These are phyloP conservation scores for Vararia minispora DNA, from an alignment of 768 basidiomycete species.

Conservation along the genomic window DNA sequence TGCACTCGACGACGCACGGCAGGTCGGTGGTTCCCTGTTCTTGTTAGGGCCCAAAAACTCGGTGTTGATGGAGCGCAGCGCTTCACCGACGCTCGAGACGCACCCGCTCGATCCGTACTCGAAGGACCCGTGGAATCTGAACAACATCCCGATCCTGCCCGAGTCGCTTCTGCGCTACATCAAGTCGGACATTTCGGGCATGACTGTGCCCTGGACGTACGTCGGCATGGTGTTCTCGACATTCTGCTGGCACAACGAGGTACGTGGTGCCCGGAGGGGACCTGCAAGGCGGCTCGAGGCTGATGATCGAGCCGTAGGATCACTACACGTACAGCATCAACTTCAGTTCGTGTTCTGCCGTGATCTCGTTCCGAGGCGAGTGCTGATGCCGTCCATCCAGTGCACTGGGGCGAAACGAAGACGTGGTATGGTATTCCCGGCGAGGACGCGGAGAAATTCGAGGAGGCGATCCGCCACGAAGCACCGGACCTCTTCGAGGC, in stretches of 20 bases:
- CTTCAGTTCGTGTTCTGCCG: slow-evolving; percentile 49
- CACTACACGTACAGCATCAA: slow-evolving; percentile 97
- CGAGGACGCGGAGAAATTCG: slow-evolving; percentile 91
- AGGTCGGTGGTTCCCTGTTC: slow-evolving; percentile 46
- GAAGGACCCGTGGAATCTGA: slow-evolving; percentile 93
- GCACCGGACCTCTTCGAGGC: slow-evolving; percentile 98
- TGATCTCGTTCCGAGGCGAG: neutral
- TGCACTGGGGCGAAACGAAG: slow-evolving; percentile 99
- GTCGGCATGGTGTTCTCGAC: slow-evolving; percentile 99
- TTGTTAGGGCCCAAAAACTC: slow-evolving; percentile 1
- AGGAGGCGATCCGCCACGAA: slow-evolving; percentile 87
- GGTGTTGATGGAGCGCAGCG: slow-evolving; percentile 36
- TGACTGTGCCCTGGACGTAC: slow-evolving; percentile 99
- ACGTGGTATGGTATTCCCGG: slow-evolving; percentile 99
- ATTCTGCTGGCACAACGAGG: slow-evolving; percentile 99
- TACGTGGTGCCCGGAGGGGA: slow-evolving; percentile 17
- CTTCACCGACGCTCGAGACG: slow-evolving; percentile 91
- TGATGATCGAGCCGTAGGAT: slow-evolving; percentile 64
- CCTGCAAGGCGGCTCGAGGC: neutral
- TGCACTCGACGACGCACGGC: slow-evolving; percentile 95
- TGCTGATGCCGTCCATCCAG: slow-evolving; percentile 28
- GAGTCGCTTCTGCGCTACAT: slow-evolving; percentile 94
- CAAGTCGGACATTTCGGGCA: slow-evolving; percentile 97
- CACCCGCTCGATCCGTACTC: slow-evolving; percentile 83
- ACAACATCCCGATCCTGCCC: slow-evolving; percentile 88